Conservation (phyloP, 305 asterid species). For the Rubia balearica region DNA sequence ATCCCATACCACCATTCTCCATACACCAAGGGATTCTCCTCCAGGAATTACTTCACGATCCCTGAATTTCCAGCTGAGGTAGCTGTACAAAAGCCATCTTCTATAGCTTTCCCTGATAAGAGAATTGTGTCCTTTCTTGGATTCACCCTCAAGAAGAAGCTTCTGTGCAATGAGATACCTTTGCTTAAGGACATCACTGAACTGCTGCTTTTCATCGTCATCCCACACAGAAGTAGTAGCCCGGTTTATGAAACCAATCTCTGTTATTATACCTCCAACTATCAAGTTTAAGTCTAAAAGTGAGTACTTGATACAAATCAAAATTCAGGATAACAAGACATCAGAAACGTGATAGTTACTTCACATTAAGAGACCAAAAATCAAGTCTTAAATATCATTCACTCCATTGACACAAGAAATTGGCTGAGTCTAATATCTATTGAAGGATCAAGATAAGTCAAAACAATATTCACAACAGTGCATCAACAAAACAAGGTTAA, state of each 20-base stretch:
- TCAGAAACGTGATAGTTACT: no score
- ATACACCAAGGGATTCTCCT: conserved; percentile 64
- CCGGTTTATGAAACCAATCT: no score
- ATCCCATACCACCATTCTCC: conserved; percentile 85
- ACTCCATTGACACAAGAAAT: neutral
- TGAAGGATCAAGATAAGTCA: neutral
- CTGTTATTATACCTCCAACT: neutral
- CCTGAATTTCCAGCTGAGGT: conserved; percentile 34
- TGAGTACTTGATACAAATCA: neutral
- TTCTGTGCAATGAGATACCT: no score
- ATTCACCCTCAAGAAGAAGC: no score
- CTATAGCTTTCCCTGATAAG: no score
- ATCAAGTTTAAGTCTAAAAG: neutral
- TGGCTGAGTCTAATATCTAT: neutral
- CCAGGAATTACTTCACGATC: conserved; percentile 55
- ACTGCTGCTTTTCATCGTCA: no score
- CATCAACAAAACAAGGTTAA: conserved; percentile 1
- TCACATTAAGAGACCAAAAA: neutral
- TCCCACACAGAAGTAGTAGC: fast-evolving
- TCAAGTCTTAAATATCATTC: neutral
- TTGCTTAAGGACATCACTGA: no score
- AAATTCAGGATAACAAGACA: neutral
- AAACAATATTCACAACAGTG: neutral
- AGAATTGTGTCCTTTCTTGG: no score
- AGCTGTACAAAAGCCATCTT: no score